Evolutionary conservation across 495 filamentous ascomycete genomes (phyloP).

Genomic region (Geoglossum glabrum): DNA sequence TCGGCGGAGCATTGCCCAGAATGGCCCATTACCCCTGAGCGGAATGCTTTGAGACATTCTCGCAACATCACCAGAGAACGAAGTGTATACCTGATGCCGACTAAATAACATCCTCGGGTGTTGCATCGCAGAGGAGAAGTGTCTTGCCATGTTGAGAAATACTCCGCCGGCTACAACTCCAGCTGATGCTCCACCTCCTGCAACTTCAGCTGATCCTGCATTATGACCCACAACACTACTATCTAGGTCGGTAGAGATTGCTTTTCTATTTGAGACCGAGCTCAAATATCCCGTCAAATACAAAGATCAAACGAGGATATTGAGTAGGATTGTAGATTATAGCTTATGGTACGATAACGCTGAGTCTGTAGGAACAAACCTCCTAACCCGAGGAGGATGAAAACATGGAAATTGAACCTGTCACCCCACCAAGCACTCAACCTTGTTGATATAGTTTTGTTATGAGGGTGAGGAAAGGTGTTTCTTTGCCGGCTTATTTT

Average conservation of each 20-base stretch:
- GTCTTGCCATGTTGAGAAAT: background rate
- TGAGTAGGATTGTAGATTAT: background rate
- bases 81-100: background rate
- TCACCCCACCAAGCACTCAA: background rate
- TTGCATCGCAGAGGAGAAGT: background rate
- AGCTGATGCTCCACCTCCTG: background rate
- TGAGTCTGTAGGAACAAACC: background rate
- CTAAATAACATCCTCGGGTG: background rate
- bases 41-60: no score
- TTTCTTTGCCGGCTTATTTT: background rate
- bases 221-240: background rate
- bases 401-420: background rate
- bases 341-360: background rate
- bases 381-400: background rate
- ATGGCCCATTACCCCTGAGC: no score
- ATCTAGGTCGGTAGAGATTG: background rate
- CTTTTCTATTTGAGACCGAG: background rate
- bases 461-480: background rate
- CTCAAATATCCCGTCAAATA: slow-evolving; percentile 1
- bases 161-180: background rate
- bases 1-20: no score
- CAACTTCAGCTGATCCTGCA: background rate
- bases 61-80: background rate
- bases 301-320: background rate
- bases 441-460: background rate